Percentiles rank a stretch among this genome's conserved stretches.
These are phyloP conservation scores for Sugiyamaella castrensis DNA, from an alignment of 1,139 yeast genomes.

Conservation along the genomic window DNA sequence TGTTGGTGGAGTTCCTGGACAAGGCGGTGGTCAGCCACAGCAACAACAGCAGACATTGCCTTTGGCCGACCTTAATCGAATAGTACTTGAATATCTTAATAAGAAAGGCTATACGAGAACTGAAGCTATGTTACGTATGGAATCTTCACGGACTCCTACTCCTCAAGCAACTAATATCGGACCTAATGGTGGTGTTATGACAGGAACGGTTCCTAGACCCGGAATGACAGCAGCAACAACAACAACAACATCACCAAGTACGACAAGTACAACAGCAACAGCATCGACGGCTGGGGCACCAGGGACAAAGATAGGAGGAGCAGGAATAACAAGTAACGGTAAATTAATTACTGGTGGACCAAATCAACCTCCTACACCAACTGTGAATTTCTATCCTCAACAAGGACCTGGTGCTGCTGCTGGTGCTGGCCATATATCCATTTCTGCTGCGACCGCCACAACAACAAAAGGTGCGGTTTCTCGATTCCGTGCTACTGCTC, in stretches of 20 bases:
- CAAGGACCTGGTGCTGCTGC: conserved; percentile 1
- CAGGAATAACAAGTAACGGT: no score
- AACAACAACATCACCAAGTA: no score
- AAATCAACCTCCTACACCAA: no score
- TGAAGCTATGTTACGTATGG: conserved; percentile 90
- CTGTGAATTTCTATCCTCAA: neutral
- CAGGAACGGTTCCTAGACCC: conserved; percentile 17
- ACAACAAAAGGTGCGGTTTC: conserved; percentile 9
- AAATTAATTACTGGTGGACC: no score
- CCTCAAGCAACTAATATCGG: conserved; percentile 39
- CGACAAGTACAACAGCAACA: neutral
- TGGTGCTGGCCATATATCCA: neutral
- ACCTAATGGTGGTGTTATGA: conserved; percentile 23
- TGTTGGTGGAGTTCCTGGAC: conserved; percentile 14
- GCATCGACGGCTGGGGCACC: neutral
- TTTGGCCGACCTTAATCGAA: conserved; percentile 59
- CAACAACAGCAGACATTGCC: conserved; percentile 17
- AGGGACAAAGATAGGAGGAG: neutral
- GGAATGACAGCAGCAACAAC: conserved; percentile 5
- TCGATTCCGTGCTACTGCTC: neutral
- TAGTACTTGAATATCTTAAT: conserved; percentile 86
- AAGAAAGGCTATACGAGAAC: conserved; percentile 94
- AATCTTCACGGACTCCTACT: conserved; percentile 69
- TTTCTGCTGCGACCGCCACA: conserved; percentile 23
- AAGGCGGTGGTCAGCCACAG: conserved; percentile 19